Evolutionary conservation across 2,329 filamentous ascomycete species (phyloP).

Genomic region (Botrytis aclada): DNA sequence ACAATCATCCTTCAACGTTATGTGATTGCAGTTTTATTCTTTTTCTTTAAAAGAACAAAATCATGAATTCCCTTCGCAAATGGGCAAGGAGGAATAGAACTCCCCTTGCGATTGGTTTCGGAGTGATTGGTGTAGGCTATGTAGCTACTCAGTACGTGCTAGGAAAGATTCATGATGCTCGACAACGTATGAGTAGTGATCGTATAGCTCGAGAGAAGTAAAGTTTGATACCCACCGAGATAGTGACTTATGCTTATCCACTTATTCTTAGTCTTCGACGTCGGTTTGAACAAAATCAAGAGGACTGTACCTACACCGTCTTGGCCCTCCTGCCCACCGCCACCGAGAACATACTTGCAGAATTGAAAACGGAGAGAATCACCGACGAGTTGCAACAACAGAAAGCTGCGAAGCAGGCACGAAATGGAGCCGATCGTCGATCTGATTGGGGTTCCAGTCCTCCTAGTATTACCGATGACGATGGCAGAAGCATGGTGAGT

Average conservation of each 20-base stretch:
- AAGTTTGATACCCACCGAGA: conserved; percentile 34
- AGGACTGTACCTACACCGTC: conserved; percentile 97
- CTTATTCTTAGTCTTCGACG: conserved; percentile 68
- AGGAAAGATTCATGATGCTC: conserved; percentile 85
- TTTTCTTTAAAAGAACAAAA: conserved; percentile 21
- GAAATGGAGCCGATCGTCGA: conserved; percentile 50
- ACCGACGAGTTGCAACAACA: conserved; percentile 93
- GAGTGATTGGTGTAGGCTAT: conserved; percentile 86
- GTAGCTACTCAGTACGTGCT: conserved; percentile 90
- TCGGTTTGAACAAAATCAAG: conserved; percentile 97
- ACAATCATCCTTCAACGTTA: conserved; percentile 20
- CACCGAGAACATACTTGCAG: conserved; percentile 81
- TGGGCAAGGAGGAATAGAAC: conserved; percentile 93
- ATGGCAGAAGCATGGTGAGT: conserved; percentile 72
- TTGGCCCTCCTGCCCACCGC: conserved; percentile 92
- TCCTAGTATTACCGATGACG: conserved; percentile 76
- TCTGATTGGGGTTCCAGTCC: conserved; percentile 42
- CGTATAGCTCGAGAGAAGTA: conserved; percentile 97
- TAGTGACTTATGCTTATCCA: conserved; percentile 23
- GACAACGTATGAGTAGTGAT: conserved; percentile 95
- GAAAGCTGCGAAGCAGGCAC: conserved; percentile 69
- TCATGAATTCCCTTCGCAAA: conserved; percentile 69
- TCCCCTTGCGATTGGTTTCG: conserved; percentile 81
- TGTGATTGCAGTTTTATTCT: conserved; percentile 22
- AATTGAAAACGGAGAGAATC: conserved; percentile 87